Evolutionary conservation across 1,139 yeast genomes (phyloP).

Genomic region (Kodamaea ohmeri): DNA sequence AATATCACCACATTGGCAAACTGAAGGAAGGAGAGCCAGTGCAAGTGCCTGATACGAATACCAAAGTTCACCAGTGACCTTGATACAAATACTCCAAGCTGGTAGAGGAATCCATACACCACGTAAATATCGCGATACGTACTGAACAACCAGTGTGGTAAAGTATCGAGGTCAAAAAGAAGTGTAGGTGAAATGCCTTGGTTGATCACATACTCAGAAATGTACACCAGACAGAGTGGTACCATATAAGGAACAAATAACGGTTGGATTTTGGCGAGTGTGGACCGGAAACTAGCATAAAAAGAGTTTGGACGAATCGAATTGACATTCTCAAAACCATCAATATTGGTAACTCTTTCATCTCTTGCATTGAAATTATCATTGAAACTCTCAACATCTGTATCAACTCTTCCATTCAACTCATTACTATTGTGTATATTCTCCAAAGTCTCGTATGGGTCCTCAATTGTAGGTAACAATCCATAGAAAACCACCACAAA

Average conservation of each 20-base stretch:
- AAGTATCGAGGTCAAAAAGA: constrained; percentile 65
- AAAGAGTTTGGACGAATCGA: neutral
- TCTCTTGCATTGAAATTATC: neutral
- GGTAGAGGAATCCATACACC: constrained; percentile 88
- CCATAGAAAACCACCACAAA: constrained; percentile 30
- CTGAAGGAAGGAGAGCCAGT: constrained; percentile 66
- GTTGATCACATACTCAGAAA: constrained; percentile 84
- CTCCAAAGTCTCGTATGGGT: neutral
- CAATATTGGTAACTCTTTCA: neutral
- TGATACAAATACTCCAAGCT: constrained; percentile 87
- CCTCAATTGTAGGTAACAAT: constrained; percentile 25
- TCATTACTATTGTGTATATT: too few relatives aligned
- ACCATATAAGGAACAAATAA: constrained; percentile 71
- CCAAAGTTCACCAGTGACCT: constrained; percentile 73
- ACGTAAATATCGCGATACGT: constrained; percentile 85
- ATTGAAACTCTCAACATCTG: neutral
- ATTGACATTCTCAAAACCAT: neutral
- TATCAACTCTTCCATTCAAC: too few relatives aligned
- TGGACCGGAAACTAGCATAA: constrained; percentile 15
- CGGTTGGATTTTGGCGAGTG: constrained; percentile 46
- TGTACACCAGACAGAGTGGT: constrained; percentile 79
- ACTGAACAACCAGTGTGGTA: constrained; percentile 59
- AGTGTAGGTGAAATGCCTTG: constrained; percentile 91
- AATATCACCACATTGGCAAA: constrained; percentile 59
- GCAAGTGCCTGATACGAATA: constrained; percentile 56